Evolutionary conservation across 495 filamentous ascomycete genomes (phyloP), one percentile per base, ranked within the genome.

Genomic region (Thermothielavioides terrestris): DNA sequence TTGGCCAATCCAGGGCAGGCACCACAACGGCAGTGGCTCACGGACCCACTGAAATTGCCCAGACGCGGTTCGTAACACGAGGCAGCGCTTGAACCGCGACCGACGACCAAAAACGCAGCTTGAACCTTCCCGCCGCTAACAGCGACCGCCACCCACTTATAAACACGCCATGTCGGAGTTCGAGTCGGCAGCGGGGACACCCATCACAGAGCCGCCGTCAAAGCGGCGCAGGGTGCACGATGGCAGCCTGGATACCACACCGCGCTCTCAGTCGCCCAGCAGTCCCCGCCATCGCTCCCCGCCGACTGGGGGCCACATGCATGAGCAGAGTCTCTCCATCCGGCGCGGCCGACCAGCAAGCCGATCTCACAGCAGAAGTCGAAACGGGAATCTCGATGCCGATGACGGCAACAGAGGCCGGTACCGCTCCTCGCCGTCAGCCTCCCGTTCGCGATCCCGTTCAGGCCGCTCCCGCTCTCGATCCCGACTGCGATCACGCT

Each of bases 191-290:
- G 44, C 40, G 8, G 62, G 43, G 21, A 53, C 59, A n/a, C 55
- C 62, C 25, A 45, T 42, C 12, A 36, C 59, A 6, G 64, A 60
- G 18, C 70, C 72, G 12, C 74, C 75, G 6, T 64, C 76, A 15
- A 81, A 80, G 58, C 72, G 78, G 28, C 77, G 81, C 39, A 75
- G 77, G 53, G 66, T 81, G 18, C 66, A 74, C 54, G 70, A 68
- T 35, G 70, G 69, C 54, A 69, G 61, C 55, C 47, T 60, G 49
- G 60, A 63, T 36, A 59, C 63, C 21, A 68, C 65, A 10, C 63
- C 69, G 12, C 59, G 53, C 25, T 67, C 65, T 45, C 53, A 57
- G 22, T 67, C 63, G 31, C 63, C 67, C 17, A 23, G 50, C 10
- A 27, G 42, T 25, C 18, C 37, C 35, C 22, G 17, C 25, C 40